Evolutionary conservation across 1,139 yeast species (phyloP).

Genomic region (Protomyces arabidopsidicola): DNA sequence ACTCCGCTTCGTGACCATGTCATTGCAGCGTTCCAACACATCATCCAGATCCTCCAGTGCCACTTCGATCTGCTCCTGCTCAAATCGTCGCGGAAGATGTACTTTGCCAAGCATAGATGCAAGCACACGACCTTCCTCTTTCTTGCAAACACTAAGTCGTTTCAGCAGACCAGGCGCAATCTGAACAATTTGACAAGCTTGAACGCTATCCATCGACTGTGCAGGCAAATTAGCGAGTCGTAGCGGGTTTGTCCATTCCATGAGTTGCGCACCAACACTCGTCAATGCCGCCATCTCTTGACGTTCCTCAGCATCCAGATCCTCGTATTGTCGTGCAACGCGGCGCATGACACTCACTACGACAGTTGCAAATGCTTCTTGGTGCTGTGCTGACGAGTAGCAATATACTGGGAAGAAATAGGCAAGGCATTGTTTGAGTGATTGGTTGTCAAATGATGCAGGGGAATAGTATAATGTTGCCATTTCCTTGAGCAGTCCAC

Average conservation of each 20-base stretch:
- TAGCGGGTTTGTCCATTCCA: constrained; percentile 81
- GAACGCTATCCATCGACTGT: constrained; percentile 40
- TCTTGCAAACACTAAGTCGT: constrained; percentile 50
- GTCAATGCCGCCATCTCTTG: constrained; percentile 48
- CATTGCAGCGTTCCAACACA: constrained; percentile 21
- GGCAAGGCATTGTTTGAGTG: constrained; percentile 72
- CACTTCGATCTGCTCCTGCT: not conserved
- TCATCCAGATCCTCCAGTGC: constrained; percentile 33
- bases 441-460: constrained; percentile 55
- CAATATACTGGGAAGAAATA: constrained; percentile 90
- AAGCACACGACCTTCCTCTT: constrained; percentile 54
- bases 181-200: constrained; percentile 54
- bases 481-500: constrained; percentile 57
- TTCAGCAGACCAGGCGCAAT: constrained; percentile 44
- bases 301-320: constrained; percentile 41
- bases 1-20: constrained; percentile 8
- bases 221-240: constrained; percentile 48
- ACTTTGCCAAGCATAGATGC: constrained; percentile 53
- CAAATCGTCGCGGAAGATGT: constrained; percentile 35
- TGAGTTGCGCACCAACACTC: constrained; percentile 65
- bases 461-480: constrained; percentile 74
- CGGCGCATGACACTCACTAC: constrained; percentile 65
- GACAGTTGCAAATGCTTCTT: constrained; percentile 58
- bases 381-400: constrained; percentile 71
- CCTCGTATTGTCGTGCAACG: constrained; percentile 47